phyloP scores from a whole-genome alignment of 176 grass and related monocot genomes.

The Dactylis glomerata region DNA sequence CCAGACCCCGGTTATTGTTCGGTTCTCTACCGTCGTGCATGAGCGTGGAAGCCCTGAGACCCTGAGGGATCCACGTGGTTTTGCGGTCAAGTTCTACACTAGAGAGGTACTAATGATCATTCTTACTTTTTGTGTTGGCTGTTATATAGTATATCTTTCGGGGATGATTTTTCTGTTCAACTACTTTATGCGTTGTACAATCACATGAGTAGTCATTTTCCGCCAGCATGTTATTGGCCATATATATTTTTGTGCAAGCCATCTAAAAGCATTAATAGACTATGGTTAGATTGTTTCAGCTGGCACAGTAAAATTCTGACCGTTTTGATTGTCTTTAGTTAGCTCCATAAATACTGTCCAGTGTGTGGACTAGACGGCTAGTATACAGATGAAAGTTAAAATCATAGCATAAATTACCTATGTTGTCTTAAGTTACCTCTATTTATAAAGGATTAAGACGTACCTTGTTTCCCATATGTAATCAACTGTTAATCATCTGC shows the following conservation, averaged over 20 bases:
- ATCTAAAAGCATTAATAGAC: background rate
- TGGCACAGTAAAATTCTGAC: background rate
- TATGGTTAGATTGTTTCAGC: background rate
- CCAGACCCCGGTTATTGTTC: slow-evolving; percentile 69
- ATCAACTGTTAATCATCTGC: background rate
- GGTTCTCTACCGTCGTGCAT: slow-evolving; percentile 88
- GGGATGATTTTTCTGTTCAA: background rate
- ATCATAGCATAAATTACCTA: background rate
- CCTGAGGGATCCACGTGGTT: slow-evolving; percentile 78
- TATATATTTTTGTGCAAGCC: background rate
- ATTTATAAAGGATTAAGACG: no score
- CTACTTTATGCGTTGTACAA: background rate
- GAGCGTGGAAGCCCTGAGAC: slow-evolving; percentile 92
- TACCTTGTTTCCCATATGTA: no score
- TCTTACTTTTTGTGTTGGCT: background rate
- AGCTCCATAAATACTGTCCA: background rate
- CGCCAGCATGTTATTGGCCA: background rate
- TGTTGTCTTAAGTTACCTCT: no score
- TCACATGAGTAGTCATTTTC: background rate
- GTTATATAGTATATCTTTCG: no score
- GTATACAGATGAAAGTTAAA: background rate
- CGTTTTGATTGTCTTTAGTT: background rate
- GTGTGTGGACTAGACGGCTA: no score
- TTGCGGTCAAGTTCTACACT: slow-evolving; percentile 87
- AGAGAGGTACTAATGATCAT: slow-evolving; percentile 59